A percentile compares a stretch with the other conserved stretches of the same genome.
Evolutionary conservation across 208 protist species (phyloP).

Genomic region (Trypanosoma lewisi): DNA sequence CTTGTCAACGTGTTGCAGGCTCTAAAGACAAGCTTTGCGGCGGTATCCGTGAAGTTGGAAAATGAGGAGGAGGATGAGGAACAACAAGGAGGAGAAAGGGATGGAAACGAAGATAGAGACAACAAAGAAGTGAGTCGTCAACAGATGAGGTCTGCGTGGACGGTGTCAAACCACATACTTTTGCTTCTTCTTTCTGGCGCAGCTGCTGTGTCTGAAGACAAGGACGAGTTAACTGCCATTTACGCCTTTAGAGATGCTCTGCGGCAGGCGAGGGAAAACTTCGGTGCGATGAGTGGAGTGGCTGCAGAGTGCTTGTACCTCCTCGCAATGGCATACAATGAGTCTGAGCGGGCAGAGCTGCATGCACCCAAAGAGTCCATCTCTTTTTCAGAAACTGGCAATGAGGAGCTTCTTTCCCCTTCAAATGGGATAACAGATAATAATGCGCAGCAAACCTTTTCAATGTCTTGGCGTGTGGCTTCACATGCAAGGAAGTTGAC

Average conservation of each 20-base stretch:
- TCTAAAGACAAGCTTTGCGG: constrained; percentile 18
- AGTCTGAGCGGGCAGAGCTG: constrained; percentile 20
- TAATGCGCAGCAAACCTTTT: constrained; percentile 10
- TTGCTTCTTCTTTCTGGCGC: constrained; percentile 44
- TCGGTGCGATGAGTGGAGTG: constrained; percentile 35
- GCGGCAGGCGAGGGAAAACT: constrained; percentile 26
- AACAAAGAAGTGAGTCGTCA: neutral
- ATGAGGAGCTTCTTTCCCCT: neutral
- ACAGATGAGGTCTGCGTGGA: constrained; percentile 16
- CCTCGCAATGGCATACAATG: constrained; percentile 19
- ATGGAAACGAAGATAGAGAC: neutral
- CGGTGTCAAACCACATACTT: constrained; percentile 28
- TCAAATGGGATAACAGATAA: neutral
- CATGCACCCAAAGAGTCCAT: neutral
- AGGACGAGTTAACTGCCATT: constrained; percentile 40
- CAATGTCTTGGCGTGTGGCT: constrained; percentile 4
- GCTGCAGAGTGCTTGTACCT: constrained; percentile 35
- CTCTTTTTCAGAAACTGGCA: neutral
- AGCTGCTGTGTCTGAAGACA: constrained; percentile 34
- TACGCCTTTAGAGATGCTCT: constrained; percentile 34
- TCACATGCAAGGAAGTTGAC: constrained; percentile 16
- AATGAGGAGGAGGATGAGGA: neutral
- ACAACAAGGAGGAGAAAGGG: too few relatives aligned
- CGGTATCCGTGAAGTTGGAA: neutral
- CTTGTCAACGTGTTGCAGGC: constrained; percentile 19